Conservation (phyloP, 2,329 filamentous ascomycete species). For the Aspergillus fijiensis region DNA sequence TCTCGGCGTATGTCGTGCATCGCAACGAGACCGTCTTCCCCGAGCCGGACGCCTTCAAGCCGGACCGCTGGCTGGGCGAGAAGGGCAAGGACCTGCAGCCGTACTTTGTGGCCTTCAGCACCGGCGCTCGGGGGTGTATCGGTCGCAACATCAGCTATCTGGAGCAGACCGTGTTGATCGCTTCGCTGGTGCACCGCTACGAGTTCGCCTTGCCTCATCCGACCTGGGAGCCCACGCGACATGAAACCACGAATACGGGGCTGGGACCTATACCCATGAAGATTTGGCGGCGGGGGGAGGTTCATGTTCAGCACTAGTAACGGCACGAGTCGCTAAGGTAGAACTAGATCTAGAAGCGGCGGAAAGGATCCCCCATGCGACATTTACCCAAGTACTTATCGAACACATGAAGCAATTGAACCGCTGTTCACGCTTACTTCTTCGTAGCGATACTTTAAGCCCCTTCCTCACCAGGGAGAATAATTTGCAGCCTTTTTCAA, state of each 20-base stretch:
- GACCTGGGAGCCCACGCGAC: slow-evolving; percentile 29
- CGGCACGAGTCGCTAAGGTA: no score
- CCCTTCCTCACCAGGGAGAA: no score
- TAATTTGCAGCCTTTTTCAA: no score
- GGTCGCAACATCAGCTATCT: slow-evolving; percentile 44
- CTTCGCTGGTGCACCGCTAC: slow-evolving; percentile 45
- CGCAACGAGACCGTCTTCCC: slow-evolving; percentile 36
- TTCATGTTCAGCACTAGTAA: no score
- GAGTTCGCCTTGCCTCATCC: slow-evolving; percentile 39
- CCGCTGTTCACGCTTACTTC: no score
- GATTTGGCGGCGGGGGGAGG: slow-evolving; percentile 1
- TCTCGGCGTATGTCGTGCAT: slow-evolving; percentile 43
- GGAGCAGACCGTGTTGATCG: slow-evolving; percentile 48
- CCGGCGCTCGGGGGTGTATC: slow-evolving; percentile 38
- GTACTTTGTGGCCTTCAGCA: slow-evolving; percentile 41
- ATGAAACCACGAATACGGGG: slow-evolving; percentile 19
- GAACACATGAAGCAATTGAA: no score
- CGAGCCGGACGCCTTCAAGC: slow-evolving; percentile 35
- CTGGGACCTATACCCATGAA: slow-evolving; percentile 18
- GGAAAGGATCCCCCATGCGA: no score
- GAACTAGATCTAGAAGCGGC: no score
- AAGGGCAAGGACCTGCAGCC: slow-evolving; percentile 36
- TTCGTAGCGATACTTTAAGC: no score
- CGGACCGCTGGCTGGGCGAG: slow-evolving; percentile 43
- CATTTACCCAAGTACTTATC: no score